Evolutionary conservation across 2,329 filamentous ascomycete genomes (phyloP).

Genomic region (Botryotinia convoluta): DNA sequence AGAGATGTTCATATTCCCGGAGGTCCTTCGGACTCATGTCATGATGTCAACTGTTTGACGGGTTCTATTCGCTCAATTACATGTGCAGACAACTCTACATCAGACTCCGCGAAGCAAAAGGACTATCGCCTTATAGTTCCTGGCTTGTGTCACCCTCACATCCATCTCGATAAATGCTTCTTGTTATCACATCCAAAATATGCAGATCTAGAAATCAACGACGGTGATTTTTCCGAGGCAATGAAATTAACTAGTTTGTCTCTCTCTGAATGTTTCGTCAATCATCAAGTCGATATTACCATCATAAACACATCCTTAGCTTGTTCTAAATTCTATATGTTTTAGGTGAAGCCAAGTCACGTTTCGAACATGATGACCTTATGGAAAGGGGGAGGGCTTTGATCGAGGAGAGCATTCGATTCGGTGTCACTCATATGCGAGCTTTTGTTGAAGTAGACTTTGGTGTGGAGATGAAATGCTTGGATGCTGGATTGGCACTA

Average conservation of each 20-base stretch:
- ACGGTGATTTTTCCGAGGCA: slow-evolving; percentile 65
- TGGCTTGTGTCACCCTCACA: slow-evolving; percentile 67
- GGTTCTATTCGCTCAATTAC: slow-evolving; percentile 36
- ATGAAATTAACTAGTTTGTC: slow-evolving; percentile 49
- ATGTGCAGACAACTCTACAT: slow-evolving; percentile 28
- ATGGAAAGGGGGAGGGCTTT: slow-evolving; percentile 62
- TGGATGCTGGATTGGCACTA: slow-evolving; percentile 56
- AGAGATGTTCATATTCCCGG: slow-evolving; percentile 37
- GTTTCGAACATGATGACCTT: slow-evolving; percentile 62
- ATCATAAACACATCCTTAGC: neutral
- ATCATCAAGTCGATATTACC: neutral
- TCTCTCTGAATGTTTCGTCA: slow-evolving; percentile 12
- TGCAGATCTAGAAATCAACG: slow-evolving; percentile 55
- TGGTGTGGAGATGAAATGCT: slow-evolving; percentile 55
- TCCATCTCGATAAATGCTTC: slow-evolving; percentile 69
- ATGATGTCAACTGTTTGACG: slow-evolving; percentile 38
- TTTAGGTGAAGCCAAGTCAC: slow-evolving; percentile 53
- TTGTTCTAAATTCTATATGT: slow-evolving; percentile 8
- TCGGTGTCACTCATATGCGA: slow-evolving; percentile 67
- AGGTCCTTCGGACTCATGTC: slow-evolving; percentile 34
- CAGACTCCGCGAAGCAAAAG: neutral
- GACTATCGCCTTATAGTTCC: slow-evolving; percentile 45
- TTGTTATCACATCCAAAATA: slow-evolving; percentile 58
- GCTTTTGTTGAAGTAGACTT: slow-evolving; percentile 71
- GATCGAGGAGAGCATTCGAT: slow-evolving; percentile 60